phyloP scores from a whole-genome alignment of 108 stramenopile genomes.

The Tribonema minus region DNA sequence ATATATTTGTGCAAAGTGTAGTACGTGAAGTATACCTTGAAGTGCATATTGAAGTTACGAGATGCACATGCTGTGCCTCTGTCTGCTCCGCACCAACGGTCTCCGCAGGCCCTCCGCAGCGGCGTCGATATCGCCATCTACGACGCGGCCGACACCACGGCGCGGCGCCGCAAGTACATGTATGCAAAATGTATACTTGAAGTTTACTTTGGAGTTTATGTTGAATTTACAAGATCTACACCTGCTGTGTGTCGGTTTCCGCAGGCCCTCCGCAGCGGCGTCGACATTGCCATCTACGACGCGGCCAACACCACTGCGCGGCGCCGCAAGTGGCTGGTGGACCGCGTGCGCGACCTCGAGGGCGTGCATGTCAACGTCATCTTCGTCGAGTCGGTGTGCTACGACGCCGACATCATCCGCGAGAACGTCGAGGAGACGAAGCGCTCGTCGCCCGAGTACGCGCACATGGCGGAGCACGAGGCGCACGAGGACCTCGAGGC shows the following conservation, averaged over 20 bases:
- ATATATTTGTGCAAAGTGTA: too few species aligned
- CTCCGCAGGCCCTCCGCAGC: too few species aligned
- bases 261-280: neutral
- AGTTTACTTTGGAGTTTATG: too few species aligned
- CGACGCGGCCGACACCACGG: conserved; percentile 30
- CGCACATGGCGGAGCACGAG: neutral
- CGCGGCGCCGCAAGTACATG: neutral
- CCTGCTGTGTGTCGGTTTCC: too few species aligned
- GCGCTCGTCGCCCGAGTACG: conserved; percentile 14
- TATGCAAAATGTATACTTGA: too few species aligned
- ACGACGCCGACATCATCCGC: neutral
- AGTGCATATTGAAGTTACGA: too few species aligned
- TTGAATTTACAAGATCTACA: too few species aligned
- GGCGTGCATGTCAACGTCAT: conserved; percentile 3
- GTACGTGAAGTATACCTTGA: too few species aligned
- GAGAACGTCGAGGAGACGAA: conserved; percentile 4
- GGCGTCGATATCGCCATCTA: conserved; percentile 21
- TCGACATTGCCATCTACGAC: conserved; percentile 31
- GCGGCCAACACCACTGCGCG: conserved; percentile 20
- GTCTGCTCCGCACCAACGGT: too few species aligned
- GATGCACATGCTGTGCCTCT: too few species aligned
- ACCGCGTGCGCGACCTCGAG: neutral
- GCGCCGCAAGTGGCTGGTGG: conserved; percentile 4
- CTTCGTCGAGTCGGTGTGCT: conserved; percentile 32
- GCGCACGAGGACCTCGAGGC: neutral